Percentiles rank a stretch among this genome's conserved stretches.
These are phyloP conservation scores for Fusarium cicatricum DNA, from an alignment of 2,329 filamentous ascomycete species.

Conservation along the genomic window DNA sequence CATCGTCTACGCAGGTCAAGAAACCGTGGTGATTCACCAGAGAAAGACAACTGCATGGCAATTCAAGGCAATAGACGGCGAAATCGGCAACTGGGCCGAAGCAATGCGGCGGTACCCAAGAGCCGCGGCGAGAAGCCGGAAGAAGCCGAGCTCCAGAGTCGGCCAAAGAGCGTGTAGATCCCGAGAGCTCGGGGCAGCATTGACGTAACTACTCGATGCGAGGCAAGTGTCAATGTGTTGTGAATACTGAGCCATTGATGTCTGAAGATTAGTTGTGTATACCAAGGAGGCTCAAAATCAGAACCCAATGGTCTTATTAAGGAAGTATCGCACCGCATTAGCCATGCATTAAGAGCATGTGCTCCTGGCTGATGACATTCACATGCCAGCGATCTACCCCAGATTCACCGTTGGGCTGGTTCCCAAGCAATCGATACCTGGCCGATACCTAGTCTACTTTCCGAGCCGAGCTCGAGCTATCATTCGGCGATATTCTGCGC, in stretches of 20 bases:
- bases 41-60: background rate
- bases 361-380: constrained; percentile 21
- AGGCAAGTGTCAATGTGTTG: background rate
- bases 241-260: background rate
- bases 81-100: constrained; percentile 34
- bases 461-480: constrained; percentile 30
- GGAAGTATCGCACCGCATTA: no score
- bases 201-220: constrained; percentile 32
- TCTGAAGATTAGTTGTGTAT: background rate
- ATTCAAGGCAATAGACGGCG: background rate
- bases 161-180: constrained; percentile 25
- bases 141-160: constrained; percentile 36
- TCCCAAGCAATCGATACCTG: background rate
- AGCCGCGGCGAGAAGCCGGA: constrained; percentile 23
- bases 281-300: no score
- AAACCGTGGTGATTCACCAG: background rate
- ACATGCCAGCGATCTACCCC: constrained; percentile 32
- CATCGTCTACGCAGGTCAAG: background rate
- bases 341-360: background rate
- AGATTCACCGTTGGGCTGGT: constrained; percentile 9
- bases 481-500: constrained; percentile 11
- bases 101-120: constrained; percentile 37
- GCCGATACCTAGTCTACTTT: background rate
- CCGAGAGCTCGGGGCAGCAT: constrained; percentile 33
- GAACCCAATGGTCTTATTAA: no score